Evolutionary conservation across 805 yeast genomes (phyloP).

Genomic region (Candida pseudofarinosa): DNA sequence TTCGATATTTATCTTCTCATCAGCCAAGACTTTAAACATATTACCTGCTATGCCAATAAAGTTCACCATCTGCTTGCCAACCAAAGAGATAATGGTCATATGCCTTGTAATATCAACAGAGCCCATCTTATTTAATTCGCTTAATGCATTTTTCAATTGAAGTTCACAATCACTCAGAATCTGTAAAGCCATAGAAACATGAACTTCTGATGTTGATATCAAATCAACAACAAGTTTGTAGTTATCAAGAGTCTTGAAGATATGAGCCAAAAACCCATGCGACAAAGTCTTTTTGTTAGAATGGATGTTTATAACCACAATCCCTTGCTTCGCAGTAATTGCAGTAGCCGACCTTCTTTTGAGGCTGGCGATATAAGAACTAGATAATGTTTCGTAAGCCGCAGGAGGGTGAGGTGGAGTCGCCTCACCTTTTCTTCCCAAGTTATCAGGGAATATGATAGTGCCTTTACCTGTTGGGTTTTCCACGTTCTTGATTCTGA

Average conservation of each 20-base stretch:
- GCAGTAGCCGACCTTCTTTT: constrained; percentile 82
- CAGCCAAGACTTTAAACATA: constrained; percentile 92
- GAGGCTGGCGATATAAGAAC: constrained; percentile 32
- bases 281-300: constrained; percentile 89
- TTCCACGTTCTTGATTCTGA: constrained; percentile 92
- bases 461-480: constrained; percentile 94
- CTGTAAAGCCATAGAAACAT: constrained; percentile 96
- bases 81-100: constrained; percentile 89
- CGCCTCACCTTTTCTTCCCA: constrained; percentile 77
- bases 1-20: constrained; percentile 87
- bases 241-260: constrained; percentile 81
- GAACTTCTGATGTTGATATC: constrained; percentile 96
- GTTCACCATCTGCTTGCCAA: constrained; percentile 96
- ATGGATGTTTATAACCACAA: constrained; percentile 88
- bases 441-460: constrained; percentile 85
- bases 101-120: constrained; percentile 82
- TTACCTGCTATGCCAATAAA: constrained; percentile 95
- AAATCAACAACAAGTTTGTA: constrained; percentile 88
- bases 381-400: constrained; percentile 48
- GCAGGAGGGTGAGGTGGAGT: constrained; percentile 97
- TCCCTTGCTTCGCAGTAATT: constrained; percentile 89
- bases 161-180: constrained; percentile 62
- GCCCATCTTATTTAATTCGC: constrained; percentile 77
- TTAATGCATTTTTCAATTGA: constrained; percentile 66
- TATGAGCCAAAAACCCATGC: constrained; percentile 91